Evolutionary conservation across 2,329 filamentous ascomycete genomes (phyloP), one percentile per base, ranked within the genome.

Genomic region (Penicillium corylophilum): DNA sequence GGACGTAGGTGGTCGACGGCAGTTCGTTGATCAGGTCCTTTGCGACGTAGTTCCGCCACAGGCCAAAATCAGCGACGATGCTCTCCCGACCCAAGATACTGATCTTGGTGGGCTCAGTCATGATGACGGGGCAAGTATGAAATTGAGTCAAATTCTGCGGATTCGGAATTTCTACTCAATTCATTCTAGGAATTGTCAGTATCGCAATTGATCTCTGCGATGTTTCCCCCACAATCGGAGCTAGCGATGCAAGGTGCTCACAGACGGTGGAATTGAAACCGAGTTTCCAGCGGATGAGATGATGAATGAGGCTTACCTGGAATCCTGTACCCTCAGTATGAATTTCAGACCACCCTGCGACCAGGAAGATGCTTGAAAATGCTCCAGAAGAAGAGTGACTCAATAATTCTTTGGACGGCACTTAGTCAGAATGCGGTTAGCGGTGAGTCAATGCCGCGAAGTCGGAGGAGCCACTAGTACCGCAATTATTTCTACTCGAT

Each of bases 61-160:
- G 83, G 59, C 88, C 90, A 70, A 95, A 90, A 70, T 96, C 90
- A 66, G 96, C 87, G 58, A 96, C 80, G 63, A 99, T 97, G 66
- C 87, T 88, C 63, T 96, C 90, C 66, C 89, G 88, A 61, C 91
- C 91, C 53, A 99, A 79, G 62, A 99, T 95, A 31, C 83, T 80
- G 67, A 97, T 90, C 68, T 79, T 83, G 46, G 80, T 82, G 50
- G 82, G 80, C 54, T 69, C 70, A 26, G 64, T 57, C 69, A 72
- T 73, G 42, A 50, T 64, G 52, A 47, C 50, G 43, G 40, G 50
- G 48, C 56, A 46, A 46, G 44, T 28, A 39, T 38, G 46, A 48
- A 46, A 39, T 53, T 48, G 39, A n/a, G 13, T 51, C 47, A 48
- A 39, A 42, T 49, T 46, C 26, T 39, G 42, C 41, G 57, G 24